phyloP scores from a whole-genome alignment of 2,329 filamentous ascomycete species.

The Hypoxylon sp. region DNA sequence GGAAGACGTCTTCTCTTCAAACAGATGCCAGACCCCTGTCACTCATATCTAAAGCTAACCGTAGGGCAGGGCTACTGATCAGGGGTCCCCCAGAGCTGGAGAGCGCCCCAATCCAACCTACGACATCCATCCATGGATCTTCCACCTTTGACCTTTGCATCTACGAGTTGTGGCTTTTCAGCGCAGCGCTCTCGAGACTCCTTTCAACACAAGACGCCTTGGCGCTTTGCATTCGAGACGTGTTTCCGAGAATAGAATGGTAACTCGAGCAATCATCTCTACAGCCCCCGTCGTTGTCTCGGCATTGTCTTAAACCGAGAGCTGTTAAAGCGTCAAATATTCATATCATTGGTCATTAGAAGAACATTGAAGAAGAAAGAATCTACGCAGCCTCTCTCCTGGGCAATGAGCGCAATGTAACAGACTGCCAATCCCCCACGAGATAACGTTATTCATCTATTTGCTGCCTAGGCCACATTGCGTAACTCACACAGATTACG shows the following conservation, averaged over 20 bases:
- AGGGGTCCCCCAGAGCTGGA: slow-evolving; percentile 32
- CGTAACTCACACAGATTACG: slow-evolving; percentile 11
- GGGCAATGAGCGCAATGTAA: background rate
- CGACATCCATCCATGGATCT: background rate
- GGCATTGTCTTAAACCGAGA: slow-evolving; percentile 31
- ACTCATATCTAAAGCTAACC: slow-evolving; percentile 38
- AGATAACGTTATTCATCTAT: slow-evolving; percentile 15
- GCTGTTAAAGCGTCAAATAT: background rate
- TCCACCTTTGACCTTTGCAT: background rate
- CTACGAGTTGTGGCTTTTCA: slow-evolving; percentile 9
- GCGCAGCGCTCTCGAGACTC: background rate
- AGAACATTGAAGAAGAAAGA: slow-evolving; percentile 4
- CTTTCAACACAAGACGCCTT: slow-evolving; percentile 12
- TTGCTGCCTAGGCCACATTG: background rate
- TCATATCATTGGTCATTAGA: background rate
- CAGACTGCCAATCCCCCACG: slow-evolving; percentile 12
- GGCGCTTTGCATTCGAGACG: slow-evolving; percentile 8
- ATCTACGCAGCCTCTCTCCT: background rate
- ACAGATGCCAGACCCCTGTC: slow-evolving; percentile 31
- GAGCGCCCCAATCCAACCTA: background rate
- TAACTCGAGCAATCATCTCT: slow-evolving; percentile 10
- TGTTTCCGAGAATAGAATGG: slow-evolving; percentile 27
- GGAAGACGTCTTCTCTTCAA: slow-evolving; percentile 18
- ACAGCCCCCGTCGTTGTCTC: slow-evolving; percentile 20
- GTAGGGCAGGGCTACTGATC: slow-evolving; percentile 37